Percentiles rank a stretch among this genome's conserved stretches.
Conservation (phyloP, 2,329 filamentous ascomycete genomes). For the Nectriaceae sp. region DNA sequence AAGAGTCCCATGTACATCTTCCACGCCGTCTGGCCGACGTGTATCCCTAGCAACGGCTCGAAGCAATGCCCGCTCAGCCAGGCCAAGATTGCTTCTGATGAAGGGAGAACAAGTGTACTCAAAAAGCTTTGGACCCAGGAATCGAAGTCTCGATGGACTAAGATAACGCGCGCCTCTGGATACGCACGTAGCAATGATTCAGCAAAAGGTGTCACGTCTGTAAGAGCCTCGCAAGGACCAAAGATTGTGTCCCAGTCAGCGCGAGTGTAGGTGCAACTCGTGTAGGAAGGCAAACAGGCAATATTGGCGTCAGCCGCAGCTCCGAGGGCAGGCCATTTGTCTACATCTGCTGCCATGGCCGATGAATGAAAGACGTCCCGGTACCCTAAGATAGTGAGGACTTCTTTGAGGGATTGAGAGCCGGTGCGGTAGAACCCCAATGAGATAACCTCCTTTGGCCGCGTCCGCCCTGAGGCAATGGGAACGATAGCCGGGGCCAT, state of each 20-base stretch:
- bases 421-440: constrained; percentile 12
- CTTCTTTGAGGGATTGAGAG: constrained; percentile 17
- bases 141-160: background rate
- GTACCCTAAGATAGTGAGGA: constrained; percentile 16
- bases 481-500: background rate
- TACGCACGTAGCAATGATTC: background rate
- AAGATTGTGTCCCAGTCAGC: background rate
- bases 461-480: background rate
- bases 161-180: background rate
- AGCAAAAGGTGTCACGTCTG: background rate
- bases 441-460: background rate
- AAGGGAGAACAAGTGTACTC: background rate
- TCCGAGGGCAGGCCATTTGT: background rate
- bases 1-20: background rate
- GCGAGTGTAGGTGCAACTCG: background rate
- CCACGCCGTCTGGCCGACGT: background rate
- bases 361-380: constrained; percentile 12
- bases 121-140: background rate
- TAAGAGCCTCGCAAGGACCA: background rate
- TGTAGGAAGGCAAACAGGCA: background rate
- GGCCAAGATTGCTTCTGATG: background rate
- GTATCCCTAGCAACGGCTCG: background rate
- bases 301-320: background rate
- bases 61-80: background rate
- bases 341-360: constrained; percentile 11